These are phyloP conservation scores for Zanthoxylum bungeanum DNA, from an alignment of 345 rosid genomes.

Conservation along the genomic window DNA sequence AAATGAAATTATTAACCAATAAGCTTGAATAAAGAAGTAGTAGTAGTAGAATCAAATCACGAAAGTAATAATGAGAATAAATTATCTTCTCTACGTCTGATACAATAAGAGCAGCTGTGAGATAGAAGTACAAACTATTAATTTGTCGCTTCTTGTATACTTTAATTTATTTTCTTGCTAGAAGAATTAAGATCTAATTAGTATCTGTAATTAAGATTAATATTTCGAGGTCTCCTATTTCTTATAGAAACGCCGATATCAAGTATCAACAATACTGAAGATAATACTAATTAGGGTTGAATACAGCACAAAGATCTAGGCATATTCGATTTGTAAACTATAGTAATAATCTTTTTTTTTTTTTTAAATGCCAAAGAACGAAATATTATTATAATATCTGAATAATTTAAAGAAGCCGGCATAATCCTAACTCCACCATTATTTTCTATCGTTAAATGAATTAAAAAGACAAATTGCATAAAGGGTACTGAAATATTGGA, in stretches of 20 bases:
- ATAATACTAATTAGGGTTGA: conserved; percentile 1
- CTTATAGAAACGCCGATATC: background rate
- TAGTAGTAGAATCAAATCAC: too few relatives aligned
- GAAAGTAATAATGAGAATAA: too few relatives aligned
- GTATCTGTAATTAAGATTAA: too few relatives aligned
- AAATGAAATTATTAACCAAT: too few relatives aligned
- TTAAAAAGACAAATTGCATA: background rate
- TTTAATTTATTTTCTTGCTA: too few relatives aligned
- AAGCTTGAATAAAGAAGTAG: background rate
- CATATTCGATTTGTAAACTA: background rate
- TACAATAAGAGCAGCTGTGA: too few relatives aligned
- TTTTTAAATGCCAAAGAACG: background rate
- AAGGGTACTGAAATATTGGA: background rate
- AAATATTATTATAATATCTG: background rate
- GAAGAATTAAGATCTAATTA: background rate
- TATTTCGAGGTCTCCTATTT: background rate
- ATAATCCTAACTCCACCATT: background rate
- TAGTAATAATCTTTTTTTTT: background rate
- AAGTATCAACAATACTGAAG: background rate
- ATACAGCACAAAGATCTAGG: background rate
- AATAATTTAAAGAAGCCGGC: background rate
- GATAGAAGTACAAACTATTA: too few relatives aligned
- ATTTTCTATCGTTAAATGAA: background rate
- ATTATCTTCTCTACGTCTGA: too few relatives aligned
- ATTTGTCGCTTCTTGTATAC: too few relatives aligned